Conservation (phyloP, 2,329 filamentous ascomycete genomes). For the Chrysosporium queenslandicum region DNA sequence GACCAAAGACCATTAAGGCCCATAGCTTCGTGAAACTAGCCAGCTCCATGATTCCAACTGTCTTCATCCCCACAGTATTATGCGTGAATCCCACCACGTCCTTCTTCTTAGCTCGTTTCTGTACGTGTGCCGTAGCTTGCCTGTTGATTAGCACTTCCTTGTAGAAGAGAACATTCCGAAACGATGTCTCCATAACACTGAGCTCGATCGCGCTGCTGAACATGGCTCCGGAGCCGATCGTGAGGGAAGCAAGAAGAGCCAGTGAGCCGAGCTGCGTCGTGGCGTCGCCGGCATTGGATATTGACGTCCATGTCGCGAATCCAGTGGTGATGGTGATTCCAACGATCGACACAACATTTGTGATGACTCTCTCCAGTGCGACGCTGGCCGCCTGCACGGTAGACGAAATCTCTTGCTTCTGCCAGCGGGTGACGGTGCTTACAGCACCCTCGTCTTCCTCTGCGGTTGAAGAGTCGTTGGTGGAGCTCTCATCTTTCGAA, state of each 20-base stretch:
- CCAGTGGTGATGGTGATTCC: constrained; percentile 14
- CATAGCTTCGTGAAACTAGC: constrained; percentile 9
- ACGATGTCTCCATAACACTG: constrained; percentile 13
- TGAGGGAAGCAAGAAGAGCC: constrained; percentile 12
- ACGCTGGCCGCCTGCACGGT: constrained; percentile 11
- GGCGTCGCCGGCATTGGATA: constrained; percentile 6
- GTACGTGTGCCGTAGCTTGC: constrained; percentile 11
- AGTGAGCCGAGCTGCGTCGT: constrained; percentile 12
- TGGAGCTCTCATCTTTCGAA: not conserved
- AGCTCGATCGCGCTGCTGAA: constrained; percentile 14
- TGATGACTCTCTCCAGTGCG: constrained; percentile 10
- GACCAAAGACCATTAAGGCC: constrained; percentile 11
- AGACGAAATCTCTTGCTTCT: constrained; percentile 10
- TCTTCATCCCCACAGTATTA: constrained; percentile 11
- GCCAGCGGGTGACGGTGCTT: constrained; percentile 8
- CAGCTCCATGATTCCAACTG: constrained; percentile 8
- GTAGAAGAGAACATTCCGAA: constrained; percentile 11
- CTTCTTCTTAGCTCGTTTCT: constrained; percentile 13
- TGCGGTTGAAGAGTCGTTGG: not conserved
- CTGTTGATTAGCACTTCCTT: constrained; percentile 12
- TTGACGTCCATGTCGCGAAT: constrained; percentile 12
- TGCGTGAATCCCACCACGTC: constrained; percentile 12
- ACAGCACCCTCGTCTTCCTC: constrained; percentile 12
- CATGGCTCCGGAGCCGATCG: constrained; percentile 12
- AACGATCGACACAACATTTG: constrained; percentile 12